phyloP scores from a whole-genome alignment of 306 rosid species.

The Urtica urens region DNA sequence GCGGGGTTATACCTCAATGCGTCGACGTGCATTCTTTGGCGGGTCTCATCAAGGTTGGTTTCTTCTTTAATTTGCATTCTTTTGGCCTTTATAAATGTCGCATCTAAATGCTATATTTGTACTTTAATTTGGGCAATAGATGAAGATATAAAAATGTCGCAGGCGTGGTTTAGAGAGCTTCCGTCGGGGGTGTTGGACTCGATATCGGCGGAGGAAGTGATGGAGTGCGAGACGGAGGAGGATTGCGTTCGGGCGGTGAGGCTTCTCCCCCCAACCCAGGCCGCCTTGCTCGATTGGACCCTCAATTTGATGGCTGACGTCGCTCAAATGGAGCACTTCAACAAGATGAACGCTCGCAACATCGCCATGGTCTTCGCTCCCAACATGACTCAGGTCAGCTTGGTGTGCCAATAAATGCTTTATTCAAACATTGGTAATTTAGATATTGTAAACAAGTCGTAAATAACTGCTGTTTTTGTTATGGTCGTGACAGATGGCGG shows the following conservation, averaged over 20 bases:
- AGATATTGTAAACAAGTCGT: no score
- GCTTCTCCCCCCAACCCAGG: constrained; percentile 78
- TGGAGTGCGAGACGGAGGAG: constrained; percentile 85
- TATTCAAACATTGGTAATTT: no score
- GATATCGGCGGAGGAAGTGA: constrained; percentile 88
- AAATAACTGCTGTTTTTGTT: not conserved
- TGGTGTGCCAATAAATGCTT: no score
- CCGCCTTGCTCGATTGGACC: constrained; percentile 92
- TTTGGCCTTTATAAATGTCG: not conserved
- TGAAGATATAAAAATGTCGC: constrained; percentile 15
- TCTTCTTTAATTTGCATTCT: not conserved
- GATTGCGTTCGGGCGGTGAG: constrained; percentile 76
- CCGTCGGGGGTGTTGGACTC: constrained; percentile 87
- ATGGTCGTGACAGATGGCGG: constrained; percentile 50
- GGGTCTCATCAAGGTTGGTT: constrained; percentile 79
- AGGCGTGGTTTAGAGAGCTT: constrained; percentile 99
- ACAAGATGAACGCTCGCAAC: constrained; percentile 98
- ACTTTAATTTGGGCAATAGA: constrained; percentile 2
- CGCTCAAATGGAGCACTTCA: constrained; percentile 72
- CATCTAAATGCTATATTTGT: not conserved
- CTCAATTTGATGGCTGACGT: constrained; percentile 94
- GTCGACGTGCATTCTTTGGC: constrained; percentile 89
- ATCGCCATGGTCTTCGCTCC: constrained; percentile 99
- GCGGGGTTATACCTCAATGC: constrained; percentile 69
- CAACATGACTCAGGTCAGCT: constrained; percentile 83